phyloP scores from a whole-genome alignment of 2,329 filamentous ascomycete species.

The Colletotrichum falcatum region DNA sequence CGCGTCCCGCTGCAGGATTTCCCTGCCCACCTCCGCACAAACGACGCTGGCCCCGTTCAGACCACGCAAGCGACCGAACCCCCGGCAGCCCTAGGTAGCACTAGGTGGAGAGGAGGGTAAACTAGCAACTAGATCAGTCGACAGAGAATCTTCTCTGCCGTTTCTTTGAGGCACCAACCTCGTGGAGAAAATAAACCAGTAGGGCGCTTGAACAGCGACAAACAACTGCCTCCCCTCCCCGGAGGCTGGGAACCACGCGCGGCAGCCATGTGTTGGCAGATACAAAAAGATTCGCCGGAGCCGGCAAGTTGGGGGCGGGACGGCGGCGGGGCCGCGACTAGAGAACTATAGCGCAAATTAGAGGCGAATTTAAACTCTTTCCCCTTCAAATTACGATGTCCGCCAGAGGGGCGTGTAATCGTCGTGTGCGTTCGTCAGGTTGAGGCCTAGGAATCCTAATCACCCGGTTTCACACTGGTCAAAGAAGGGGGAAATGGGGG shows the following conservation, averaged over 20 bases:
- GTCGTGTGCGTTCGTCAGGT: slow-evolving; percentile 22
- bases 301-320: slow-evolving; percentile 33
- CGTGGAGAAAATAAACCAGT: background rate
- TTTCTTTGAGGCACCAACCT: background rate
- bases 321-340: slow-evolving; percentile 14
- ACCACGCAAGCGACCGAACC: slow-evolving; percentile 36
- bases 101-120: background rate
- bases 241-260: slow-evolving; percentile 7
- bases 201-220: background rate
- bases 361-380: too few species aligned
- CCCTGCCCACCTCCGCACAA: slow-evolving; percentile 19
- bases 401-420: background rate
- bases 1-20: slow-evolving; percentile 36
- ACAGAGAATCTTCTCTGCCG: slow-evolving; percentile 8
- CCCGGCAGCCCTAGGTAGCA: background rate
- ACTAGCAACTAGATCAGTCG: slow-evolving; percentile 16
- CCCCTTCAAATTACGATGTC: background rate
- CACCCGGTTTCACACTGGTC: slow-evolving; percentile 28
- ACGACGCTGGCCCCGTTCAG: slow-evolving; percentile 31
- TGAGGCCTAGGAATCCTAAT: slow-evolving; percentile 14
- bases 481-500: slow-evolving; percentile 30
- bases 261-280: slow-evolving; percentile 13
- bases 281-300: slow-evolving; percentile 6
- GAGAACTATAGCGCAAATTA: background rate
- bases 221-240: too few species aligned